Conservation (phyloP, 2,329 filamentous ascomycete species). For the Diplodia intermedia region DNA sequence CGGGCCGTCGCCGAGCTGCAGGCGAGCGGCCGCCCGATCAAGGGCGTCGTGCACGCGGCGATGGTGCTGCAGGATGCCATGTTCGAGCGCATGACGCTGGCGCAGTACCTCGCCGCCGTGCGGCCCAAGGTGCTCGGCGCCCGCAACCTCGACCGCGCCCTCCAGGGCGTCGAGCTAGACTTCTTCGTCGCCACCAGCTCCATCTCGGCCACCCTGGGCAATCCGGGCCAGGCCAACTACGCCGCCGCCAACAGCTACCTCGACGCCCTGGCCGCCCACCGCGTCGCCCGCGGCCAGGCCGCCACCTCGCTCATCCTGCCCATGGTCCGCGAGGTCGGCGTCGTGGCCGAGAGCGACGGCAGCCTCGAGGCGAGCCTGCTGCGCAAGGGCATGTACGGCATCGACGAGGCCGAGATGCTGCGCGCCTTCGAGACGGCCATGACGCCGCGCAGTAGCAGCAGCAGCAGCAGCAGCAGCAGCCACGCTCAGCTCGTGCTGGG, state of each 20-base stretch:
- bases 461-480: no score
- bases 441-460: neutral
- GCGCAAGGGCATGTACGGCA: slow-evolving; percentile 35
- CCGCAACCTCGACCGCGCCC: slow-evolving; percentile 53
- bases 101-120: slow-evolving; percentile 57
- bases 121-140: slow-evolving; percentile 61
- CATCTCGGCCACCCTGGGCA: slow-evolving; percentile 60
- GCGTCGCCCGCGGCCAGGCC: slow-evolving; percentile 34
- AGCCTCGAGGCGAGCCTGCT: slow-evolving; percentile 30
- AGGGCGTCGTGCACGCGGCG: slow-evolving; percentile 43
- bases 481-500: neutral
- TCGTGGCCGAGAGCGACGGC: slow-evolving; percentile 35
- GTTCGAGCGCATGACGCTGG: slow-evolving; percentile 55
- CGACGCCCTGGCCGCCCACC: slow-evolving; percentile 39
- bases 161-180: slow-evolving; percentile 41
- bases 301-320: slow-evolving; percentile 18
- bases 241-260: slow-evolving; percentile 59
- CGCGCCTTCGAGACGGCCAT: slow-evolving; percentile 53
- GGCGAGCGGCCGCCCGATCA: slow-evolving; percentile 31
- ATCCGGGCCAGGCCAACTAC: slow-evolving; percentile 61
- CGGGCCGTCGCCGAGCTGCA: neutral
- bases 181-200: slow-evolving; percentile 62
- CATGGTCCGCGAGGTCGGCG: slow-evolving; percentile 33
- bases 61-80: slow-evolving; percentile 40
- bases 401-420: slow-evolving; percentile 60